phyloP scores from a whole-genome alignment of 2,329 filamentous ascomycete genomes.

The Aspergillus sp. region DNA sequence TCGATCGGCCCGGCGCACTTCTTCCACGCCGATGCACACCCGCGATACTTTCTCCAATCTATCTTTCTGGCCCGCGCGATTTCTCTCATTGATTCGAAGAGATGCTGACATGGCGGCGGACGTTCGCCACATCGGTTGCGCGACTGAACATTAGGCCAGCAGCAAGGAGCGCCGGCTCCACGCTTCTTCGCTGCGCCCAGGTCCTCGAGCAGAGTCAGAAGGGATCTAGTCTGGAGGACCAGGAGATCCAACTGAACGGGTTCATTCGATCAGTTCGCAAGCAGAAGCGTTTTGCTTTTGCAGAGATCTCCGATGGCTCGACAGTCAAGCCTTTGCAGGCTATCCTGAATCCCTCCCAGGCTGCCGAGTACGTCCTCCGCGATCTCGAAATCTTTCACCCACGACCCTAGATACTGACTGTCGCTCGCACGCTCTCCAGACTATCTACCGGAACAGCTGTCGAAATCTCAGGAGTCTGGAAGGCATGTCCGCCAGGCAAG shows the following conservation, averaged over 20 bases:
- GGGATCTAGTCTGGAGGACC: constrained; percentile 36
- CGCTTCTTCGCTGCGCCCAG: constrained; percentile 40
- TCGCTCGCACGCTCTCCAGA: constrained; percentile 50
- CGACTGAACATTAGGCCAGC: constrained; percentile 32
- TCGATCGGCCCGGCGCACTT: constrained; percentile 13
- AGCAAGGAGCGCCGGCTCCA: constrained; percentile 19
- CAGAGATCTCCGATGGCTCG: constrained; percentile 84
- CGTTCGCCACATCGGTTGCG: constrained; percentile 39
- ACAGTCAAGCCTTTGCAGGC: constrained; percentile 78
- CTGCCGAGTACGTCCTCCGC: constrained; percentile 64
- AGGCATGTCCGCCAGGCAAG: constrained; percentile 64
- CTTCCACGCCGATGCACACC: not conserved
- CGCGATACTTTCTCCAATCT: not conserved
- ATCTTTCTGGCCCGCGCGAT: not conserved
- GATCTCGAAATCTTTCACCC: not conserved
- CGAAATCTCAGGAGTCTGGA: constrained; percentile 75
- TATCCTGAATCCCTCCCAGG: constrained; percentile 70
- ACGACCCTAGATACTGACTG: not conserved
- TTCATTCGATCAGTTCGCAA: constrained; percentile 82
- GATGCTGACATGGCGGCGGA: constrained; percentile 46
- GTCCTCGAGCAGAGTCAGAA: constrained; percentile 37
- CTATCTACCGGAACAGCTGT: constrained; percentile 81
- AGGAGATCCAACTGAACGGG: constrained; percentile 66
- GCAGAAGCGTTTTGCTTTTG: constrained; percentile 82
- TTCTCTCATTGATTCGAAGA: constrained; percentile 21